Conservation (phyloP, 176 grass and related monocot genomes). For the Aechmea fasciata region DNA sequence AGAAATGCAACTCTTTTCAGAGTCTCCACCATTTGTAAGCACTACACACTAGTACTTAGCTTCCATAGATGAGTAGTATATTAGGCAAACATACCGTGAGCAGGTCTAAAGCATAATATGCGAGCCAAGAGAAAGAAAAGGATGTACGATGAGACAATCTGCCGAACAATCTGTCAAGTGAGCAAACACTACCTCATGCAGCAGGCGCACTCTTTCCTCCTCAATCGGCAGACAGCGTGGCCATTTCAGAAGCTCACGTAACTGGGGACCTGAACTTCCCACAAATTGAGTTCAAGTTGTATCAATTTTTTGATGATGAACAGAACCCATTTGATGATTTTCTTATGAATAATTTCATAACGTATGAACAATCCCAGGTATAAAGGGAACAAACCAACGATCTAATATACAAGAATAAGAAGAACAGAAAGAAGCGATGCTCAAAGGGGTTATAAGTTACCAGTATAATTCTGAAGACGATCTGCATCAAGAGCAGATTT, state of each 20-base stretch:
- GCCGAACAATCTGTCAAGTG: neutral
- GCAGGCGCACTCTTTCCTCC: conserved; percentile 77
- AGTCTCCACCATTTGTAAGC: neutral
- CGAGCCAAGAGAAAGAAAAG: neutral
- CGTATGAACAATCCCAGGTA: neutral
- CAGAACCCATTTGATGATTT: conserved; percentile 6
- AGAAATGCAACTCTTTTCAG: neutral
- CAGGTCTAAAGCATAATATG: too few relatives aligned
- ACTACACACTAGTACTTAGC: neutral
- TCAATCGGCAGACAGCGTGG: conserved; percentile 77
- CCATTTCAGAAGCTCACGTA: conserved; percentile 75
- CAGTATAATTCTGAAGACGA: conserved; percentile 63
- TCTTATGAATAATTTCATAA: neutral
- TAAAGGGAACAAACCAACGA: neutral
- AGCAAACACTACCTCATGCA: conserved; percentile 63
- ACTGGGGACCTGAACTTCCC: conserved; percentile 49
- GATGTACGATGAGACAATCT: neutral
- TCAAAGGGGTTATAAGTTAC: conserved; percentile 25
- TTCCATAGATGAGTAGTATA: neutral
- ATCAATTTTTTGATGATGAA: neutral
- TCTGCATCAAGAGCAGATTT: conserved; percentile 70
- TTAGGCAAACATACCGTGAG: too few relatives aligned
- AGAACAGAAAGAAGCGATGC: neutral
- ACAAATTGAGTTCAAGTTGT: conserved; percentile 10
- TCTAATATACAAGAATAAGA: neutral